Evolutionary conservation across 257 asterid genomes (phyloP), one percentile per base, ranked within the genome.

Genomic region (Solanum infundibuliforme): DNA sequence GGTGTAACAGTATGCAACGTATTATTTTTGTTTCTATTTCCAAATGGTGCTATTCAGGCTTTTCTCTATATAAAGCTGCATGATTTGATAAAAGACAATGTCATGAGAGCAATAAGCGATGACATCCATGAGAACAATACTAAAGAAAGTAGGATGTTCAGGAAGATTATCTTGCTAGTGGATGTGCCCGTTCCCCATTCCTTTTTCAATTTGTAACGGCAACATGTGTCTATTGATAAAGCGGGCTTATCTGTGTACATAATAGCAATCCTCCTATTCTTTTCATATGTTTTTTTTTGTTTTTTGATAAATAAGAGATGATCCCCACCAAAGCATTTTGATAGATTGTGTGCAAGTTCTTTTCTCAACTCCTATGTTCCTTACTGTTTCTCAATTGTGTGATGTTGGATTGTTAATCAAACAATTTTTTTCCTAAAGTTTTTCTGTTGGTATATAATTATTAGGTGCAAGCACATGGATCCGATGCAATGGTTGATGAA

Each of bases 401-500:
- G 83, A 7, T 76, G 13, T 41, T n/a, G 21, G 29, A 41, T 41
- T 27, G 35, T 41, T 8, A 29, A 46, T 29, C 68, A 46, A 46
- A 18, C 68, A 16, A 27, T 16, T 29, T 13, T 83, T 31, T 88
- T 68, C 86, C 83, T 89, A 38, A 88, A 87, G 66, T 55, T 83
- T 29, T 58, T 58, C 46, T 32, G 13, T 83, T 89, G 84, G 21
- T 87, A 66, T 43, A 73, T 74, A 29, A 68, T 73, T 20, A 55
- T 39, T 92, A 96, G 99, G 92, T 97, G 88, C 99, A 97, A 94
- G 99, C 98, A 25, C 99, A 97, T 88, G 99, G 99, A 90, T 92
- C 98, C 2, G 99, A 97, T 89, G 99, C 98, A 39, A 95, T 97
- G 99, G 99, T 95, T 86, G 98, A 97, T 52, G 98, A 95, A 87